Evolutionary conservation across 75 land plant species (phyloP).

Genomic region (Pinus tabuliformis): DNA sequence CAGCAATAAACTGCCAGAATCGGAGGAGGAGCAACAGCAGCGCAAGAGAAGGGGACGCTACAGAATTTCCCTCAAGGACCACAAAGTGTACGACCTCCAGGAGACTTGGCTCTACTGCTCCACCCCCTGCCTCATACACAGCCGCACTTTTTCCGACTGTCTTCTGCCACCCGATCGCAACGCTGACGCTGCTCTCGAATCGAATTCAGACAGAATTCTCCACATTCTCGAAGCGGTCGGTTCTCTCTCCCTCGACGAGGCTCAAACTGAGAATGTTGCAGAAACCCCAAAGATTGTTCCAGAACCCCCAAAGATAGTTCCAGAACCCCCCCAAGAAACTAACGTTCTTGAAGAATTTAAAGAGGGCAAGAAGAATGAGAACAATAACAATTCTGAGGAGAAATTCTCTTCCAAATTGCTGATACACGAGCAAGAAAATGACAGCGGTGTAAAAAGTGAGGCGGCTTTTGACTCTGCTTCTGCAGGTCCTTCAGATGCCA

Average conservation of each 20-base stretch:
- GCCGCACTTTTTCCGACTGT: conserved; percentile 50
- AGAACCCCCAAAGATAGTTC: not conserved
- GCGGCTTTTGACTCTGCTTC: not conserved
- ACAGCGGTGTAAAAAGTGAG: conserved; percentile 29
- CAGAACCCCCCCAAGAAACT: conserved; percentile 7
- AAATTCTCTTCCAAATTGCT: conserved; percentile 26
- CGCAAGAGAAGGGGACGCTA: conserved; percentile 57
- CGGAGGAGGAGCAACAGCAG: conserved; percentile 12
- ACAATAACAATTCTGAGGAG: conserved; percentile 8
- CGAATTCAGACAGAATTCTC: not conserved
- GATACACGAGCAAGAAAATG: conserved; percentile 48
- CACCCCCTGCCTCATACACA: conserved; percentile 50
- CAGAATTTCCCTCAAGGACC: conserved; percentile 78
- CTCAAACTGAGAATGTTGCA: not conserved
- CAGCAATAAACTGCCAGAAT: conserved; percentile 28
- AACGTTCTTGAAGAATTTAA: conserved; percentile 25
- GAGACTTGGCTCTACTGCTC: conserved; percentile 79
- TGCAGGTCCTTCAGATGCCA: conserved; percentile 65
- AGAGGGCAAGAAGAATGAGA: conserved; percentile 9
- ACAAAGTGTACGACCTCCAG: conserved; percentile 82
- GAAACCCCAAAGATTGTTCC: not conserved
- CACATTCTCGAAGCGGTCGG: conserved; percentile 6
- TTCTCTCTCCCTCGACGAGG: not conserved
- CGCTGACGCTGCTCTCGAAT: conserved; percentile 13
- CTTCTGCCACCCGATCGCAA: conserved; percentile 34